Base-by-base conservation (phyloP, 2,329 filamentous ascomycete genomes). In the Colletotrichum sp. region DNA sequence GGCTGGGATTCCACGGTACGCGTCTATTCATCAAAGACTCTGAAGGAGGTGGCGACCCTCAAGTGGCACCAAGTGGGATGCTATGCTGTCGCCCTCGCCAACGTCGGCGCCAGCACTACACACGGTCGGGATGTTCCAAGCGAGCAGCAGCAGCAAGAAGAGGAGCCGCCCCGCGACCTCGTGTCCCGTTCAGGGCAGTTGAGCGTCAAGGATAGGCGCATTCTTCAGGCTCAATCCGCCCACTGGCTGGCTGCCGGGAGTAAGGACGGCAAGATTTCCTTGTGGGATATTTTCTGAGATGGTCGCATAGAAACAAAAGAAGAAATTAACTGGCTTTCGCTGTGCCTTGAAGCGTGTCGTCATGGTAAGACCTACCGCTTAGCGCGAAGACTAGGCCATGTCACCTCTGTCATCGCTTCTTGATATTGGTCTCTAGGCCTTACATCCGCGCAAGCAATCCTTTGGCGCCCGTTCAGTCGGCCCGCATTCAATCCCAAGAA, bases 51-150 rank as follows among this genome's bases (percentile, higher is more conserved):
- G 13, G 97, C 96, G 0, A 95, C 98, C 70, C 86, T 98, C 77
- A 98, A 97, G 84, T 98, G 96, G 96, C 97, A 98, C 84, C 93
- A 94, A 79, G 93, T 94, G 36, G 96, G 96, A 2, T 96, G 95
- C 78, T 98, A 97, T 85, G 91, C 95, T 5, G 90, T 95, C 21
- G 93, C 92, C 1, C 97, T 98, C 86, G 93, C 91, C 2, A 80
- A 84, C 28, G 78, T 91, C 24, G 64, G 68, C 15, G 48, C 55
- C 34, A 48, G 55, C 43, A 52, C 43, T 8, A 10, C 71, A 24
- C 48, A 66, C 76, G 43, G 68, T 68, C 68, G 55, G 67, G 62
- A 55, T 62, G 68, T 48, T 34, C 58, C 67, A 28, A 28, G 21
- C 66, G 68, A 66, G 30, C 30, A 34, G 16, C 58, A 38, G 38